Percentiles rank a stretch among this genome's conserved stretches.
phyloP scores from a whole-genome alignment of 169 alveolate genomes.

The Plasmodium adleri region DNA sequence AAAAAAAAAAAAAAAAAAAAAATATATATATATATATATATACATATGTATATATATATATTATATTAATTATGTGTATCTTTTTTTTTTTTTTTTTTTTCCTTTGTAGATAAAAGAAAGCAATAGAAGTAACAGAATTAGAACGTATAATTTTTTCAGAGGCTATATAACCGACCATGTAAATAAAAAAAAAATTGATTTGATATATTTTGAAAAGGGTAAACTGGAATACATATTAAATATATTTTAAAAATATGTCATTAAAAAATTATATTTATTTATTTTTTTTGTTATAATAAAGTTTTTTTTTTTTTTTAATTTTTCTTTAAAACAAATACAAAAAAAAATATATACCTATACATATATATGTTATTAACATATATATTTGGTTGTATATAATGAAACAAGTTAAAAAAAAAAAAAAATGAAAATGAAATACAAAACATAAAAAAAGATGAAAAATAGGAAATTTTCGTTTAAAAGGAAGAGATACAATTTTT shows the following conservation, averaged over 20 bases:
- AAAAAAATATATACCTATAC: slow-evolving; percentile 12
- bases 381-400: too few relatives aligned
- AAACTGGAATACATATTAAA: slow-evolving; percentile 33
- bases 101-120: slow-evolving; percentile 34
- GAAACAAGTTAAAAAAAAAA: not conserved
- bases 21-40: too few relatives aligned
- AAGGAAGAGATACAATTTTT: too few relatives aligned
- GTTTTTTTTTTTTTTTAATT: not conserved
- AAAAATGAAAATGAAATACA: not conserved
- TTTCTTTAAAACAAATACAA: slow-evolving; percentile 10
- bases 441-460: too few relatives aligned
- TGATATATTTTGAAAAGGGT: slow-evolving; percentile 38
- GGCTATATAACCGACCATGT: slow-evolving; percentile 59
- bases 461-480: too few relatives aligned
- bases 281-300: not conserved
- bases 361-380: too few relatives aligned
- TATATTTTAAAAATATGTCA: slow-evolving; percentile 4
- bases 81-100: not conserved
- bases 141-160: slow-evolving; percentile 65
- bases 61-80: not conserved
- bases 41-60: not conserved
- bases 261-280: not conserved
- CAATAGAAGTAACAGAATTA: slow-evolving; percentile 38
- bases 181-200: slow-evolving; percentile 21
- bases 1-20: not conserved